These are phyloP conservation scores for Akanthomyces dipterigenus DNA, from an alignment of 2,329 filamentous ascomycete species.

Conservation along the genomic window DNA sequence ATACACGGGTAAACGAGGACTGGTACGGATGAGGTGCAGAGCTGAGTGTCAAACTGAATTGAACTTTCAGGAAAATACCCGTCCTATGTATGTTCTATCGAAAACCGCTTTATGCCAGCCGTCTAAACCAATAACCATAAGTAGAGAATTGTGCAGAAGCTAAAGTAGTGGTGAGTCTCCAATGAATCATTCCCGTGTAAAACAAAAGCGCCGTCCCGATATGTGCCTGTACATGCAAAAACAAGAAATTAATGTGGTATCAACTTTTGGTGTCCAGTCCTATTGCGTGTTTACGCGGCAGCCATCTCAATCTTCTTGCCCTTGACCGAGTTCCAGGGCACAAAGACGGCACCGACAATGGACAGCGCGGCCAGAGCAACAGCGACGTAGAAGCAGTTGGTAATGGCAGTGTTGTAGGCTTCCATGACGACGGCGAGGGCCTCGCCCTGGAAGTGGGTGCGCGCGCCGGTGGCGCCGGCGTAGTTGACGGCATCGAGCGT, in stretches of 20 bases:
- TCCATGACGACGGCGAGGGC: slow-evolving; percentile 27
- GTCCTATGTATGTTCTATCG: neutral
- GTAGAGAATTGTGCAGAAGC: neutral
- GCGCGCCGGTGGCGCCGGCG: slow-evolving; percentile 32
- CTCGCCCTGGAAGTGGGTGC: slow-evolving; percentile 21
- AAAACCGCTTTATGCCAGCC: neutral
- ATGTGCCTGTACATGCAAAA: neutral
- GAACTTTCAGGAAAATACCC: neutral
- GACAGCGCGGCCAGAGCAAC: slow-evolving; percentile 38
- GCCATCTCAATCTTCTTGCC: slow-evolving; percentile 39
- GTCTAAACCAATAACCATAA: neutral
- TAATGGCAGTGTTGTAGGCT: slow-evolving; percentile 40
- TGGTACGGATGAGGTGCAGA: neutral
- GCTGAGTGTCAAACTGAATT: neutral
- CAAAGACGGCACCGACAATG: slow-evolving; percentile 34
- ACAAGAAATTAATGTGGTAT: neutral
- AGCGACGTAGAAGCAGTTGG: slow-evolving; percentile 35
- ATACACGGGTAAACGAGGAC: no score
- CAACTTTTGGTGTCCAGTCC: neutral
- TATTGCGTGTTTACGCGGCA: slow-evolving; percentile 16
- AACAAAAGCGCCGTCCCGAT: slow-evolving; percentile 3
- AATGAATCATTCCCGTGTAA: neutral
- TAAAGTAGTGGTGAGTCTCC: neutral
- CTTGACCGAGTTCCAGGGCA: slow-evolving; percentile 52
- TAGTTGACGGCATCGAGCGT: slow-evolving; percentile 26